Evolutionary conservation across 257 asterid species (phyloP), one percentile per base, ranked within the genome.

Genomic region (Rhazya stricta): DNA sequence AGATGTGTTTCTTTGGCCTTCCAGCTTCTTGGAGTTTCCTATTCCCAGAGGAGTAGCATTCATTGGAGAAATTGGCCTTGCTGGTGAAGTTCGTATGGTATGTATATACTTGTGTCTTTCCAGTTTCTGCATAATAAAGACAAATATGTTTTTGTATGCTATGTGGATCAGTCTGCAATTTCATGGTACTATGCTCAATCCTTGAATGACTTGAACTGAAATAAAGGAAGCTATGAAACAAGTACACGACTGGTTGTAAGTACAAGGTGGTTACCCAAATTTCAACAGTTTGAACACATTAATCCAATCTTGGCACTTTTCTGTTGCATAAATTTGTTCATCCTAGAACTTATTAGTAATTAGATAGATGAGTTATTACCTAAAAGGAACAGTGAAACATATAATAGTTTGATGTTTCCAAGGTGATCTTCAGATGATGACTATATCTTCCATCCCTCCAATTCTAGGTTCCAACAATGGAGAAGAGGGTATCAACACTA

Each of bases 11-110:
- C 6, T 61, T 51, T 62, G 63, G 74, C 72, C 65, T 83, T 70
- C 73, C 93, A 94, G 99, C 85, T 91, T 88, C 91, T 82, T 94
- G 90, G 99, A 92, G 71, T 86, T 80, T 77, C 99, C 99, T 65
- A 86, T 94, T 82, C 98, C 98, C 54, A 65, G 78, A 57, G 99
- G 94, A 74, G 76, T 87, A 39, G 98, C 96, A 81, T 94, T 94
- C 83, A 85, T 94, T 46, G 99, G 91, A 2, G 98, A 94, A 88
- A 76, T 94, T 67, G 98, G 96, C 81, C 99, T 94, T 25, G 97
- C 82, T 61, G 99, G 99, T 69, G 96, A 94, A 79, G 88, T 92
- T 61, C 99, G 95, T 58, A 69, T 67, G 88, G 99, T 94, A 88
- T 19, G 87, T 85, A 19, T 71, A 74, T 29, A 18, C 25, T 37